These are phyloP conservation scores for Microdochium trichocladiopsis DNA, from an alignment of 2,329 filamentous ascomycete genomes.

Conservation along the genomic window DNA sequence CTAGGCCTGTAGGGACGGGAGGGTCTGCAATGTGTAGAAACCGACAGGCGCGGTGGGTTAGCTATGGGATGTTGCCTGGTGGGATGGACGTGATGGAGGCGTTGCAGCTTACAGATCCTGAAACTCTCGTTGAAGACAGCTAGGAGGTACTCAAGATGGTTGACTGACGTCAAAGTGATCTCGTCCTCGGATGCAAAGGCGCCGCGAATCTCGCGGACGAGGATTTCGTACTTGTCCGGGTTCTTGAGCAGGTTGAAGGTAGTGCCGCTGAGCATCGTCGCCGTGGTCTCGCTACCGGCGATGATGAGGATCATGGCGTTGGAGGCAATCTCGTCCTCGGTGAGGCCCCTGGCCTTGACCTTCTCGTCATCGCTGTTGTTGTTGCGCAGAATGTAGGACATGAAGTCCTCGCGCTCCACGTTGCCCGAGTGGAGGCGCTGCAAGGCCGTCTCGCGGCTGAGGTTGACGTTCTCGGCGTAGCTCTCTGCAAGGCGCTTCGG, in stretches of 20 bases:
- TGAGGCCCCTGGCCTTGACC: conserved; percentile 4
- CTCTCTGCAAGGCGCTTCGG: background rate
- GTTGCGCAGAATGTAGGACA: background rate
- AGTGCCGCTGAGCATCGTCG: conserved; percentile 33
- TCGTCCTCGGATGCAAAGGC: conserved; percentile 27
- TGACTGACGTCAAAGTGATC: conserved; percentile 26
- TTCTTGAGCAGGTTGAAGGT: conserved; percentile 28
- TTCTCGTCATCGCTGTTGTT: background rate
- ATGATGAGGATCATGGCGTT: conserved; percentile 26
- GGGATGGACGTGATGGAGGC: background rate
- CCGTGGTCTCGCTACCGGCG: conserved; percentile 44
- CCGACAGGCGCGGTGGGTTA: background rate
- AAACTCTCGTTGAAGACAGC: conserved; percentile 34
- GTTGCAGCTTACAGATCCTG: conserved; percentile 22
- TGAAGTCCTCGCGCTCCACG: background rate
- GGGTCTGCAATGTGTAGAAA: background rate
- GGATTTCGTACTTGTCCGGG: conserved; percentile 20
- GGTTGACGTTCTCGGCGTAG: background rate
- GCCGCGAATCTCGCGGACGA: conserved; percentile 29
- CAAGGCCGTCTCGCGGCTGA: no score
- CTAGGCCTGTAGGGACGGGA: conserved; percentile 10
- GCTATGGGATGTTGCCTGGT: background rate
- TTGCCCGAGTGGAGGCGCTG: background rate
- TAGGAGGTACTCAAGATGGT: conserved; percentile 28
- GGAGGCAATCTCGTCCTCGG: conserved; percentile 9